These are phyloP conservation scores for Acacia pycnantha DNA, from an alignment of 331 rosid genomes.

Conservation along the genomic window DNA sequence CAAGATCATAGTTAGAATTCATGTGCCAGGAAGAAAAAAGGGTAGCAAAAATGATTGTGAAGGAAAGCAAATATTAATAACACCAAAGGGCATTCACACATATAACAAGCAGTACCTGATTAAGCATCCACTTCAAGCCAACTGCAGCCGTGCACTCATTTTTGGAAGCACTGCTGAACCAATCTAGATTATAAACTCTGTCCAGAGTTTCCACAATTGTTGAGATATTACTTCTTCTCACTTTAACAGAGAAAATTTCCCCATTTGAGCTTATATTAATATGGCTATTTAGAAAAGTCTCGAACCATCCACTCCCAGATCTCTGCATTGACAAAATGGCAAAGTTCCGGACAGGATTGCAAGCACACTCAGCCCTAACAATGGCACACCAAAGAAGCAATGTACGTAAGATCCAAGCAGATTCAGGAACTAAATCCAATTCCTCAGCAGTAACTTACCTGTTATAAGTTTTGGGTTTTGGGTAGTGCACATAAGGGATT, in stretches of 20 bases:
- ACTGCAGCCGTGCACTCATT: slow-evolving; percentile 98
- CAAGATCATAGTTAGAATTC: background rate
- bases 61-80: background rate
- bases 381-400: slow-evolving; percentile 22
- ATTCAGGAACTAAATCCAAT: slow-evolving; percentile 25
- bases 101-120: slow-evolving; percentile 64
- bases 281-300: slow-evolving; percentile 91
- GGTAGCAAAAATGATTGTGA: background rate
- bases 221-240: slow-evolving; percentile 79
- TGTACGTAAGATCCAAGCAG: slow-evolving; percentile 32
- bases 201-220: slow-evolving; percentile 86
- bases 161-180: slow-evolving; percentile 95
- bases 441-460: slow-evolving; percentile 45
- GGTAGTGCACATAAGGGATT: slow-evolving; percentile 74
- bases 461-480: slow-evolving; percentile 74
- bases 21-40: background rate
- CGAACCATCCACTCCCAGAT: slow-evolving; percentile 99
- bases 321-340: slow-evolving; percentile 96
- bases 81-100: background rate
- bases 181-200: slow-evolving; percentile 77
- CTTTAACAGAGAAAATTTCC: slow-evolving; percentile 94
- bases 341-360: slow-evolving; percentile 85
- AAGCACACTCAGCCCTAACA: slow-evolving; percentile 79
- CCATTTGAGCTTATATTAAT: slow-evolving; percentile 94
- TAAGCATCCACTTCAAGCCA: slow-evolving; percentile 99